Evolutionary conservation across 2,329 filamentous ascomycete species (phyloP), one percentile per base, ranked within the genome.

Genomic region (Cercospora sp.): DNA sequence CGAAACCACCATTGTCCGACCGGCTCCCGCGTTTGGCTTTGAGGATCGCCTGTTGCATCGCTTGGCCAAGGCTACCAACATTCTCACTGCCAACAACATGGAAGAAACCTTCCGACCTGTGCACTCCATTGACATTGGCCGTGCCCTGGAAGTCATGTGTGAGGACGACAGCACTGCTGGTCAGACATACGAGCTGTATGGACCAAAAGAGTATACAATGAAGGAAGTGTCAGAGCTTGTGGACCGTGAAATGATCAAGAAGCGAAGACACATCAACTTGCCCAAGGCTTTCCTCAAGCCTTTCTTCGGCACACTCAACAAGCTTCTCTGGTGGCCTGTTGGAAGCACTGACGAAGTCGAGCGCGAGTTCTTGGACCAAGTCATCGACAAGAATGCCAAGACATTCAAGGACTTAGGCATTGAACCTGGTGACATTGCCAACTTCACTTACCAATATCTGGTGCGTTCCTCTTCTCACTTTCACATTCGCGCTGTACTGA

Each of bases 371-470:
- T 88, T 97, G 75, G 91, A 99, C 81, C 95, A 99, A 81, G 84
- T 88, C 74, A 96, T 99, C 77, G 95, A 99, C 80, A 89, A 89
- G 68, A 88, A 85, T 37, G 95, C 95, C 72, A 98, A 97, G 87
- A 98, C 95, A 1, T 97, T 98, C 84, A 91, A 91, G 81, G 94
- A 98, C 78, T 86, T 99, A 58, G 92, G 88, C 69, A 97, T 99
- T 72, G 91, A 93, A 81, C 92, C 94, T 32, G 91, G 89, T 58
- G 94, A 98, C 71, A 87, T 98, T 76, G 89, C 87, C 80, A 90
- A 91, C 80, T 89, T 93, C 80, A 97, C 93, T 73, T 98, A 94
- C 82, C 91, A 96, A 81, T 99, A 99, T 82, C 82, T 98, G 85
- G 93, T 95, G 85, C 82, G 91, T 83, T 1, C 18, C 53, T 45